Conservation (phyloP, 352 stramenopile species). For the Phytophthora quininea region DNA sequence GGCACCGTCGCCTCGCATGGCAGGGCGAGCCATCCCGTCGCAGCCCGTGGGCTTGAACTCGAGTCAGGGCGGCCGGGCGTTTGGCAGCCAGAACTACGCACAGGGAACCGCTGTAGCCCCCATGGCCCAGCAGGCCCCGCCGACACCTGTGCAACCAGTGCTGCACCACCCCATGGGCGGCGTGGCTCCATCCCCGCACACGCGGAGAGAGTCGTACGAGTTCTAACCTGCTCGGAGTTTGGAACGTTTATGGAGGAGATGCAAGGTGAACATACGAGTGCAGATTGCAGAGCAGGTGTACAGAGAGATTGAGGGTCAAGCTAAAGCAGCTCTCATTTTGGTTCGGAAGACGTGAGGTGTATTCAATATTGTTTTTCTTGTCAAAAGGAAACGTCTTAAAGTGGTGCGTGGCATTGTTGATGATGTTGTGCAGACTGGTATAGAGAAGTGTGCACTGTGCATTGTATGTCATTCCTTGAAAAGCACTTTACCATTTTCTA, state of each 20-base stretch:
- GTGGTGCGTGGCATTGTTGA: not conserved
- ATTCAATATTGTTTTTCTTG: conserved; percentile 37
- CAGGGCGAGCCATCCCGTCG: conserved; percentile 51
- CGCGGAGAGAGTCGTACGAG: conserved; percentile 44
- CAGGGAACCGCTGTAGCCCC: not conserved
- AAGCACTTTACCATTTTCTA: conserved; percentile 1
- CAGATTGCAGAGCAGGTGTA: conserved; percentile 20
- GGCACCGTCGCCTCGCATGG: conserved; percentile 47
- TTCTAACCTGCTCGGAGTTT: conserved; percentile 32
- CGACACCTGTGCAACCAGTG: conserved; percentile 29
- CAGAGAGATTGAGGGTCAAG: conserved; percentile 15
- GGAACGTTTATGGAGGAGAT: conserved; percentile 3
- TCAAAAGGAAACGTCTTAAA: conserved; percentile 6
- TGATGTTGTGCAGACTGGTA: not conserved
- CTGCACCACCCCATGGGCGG: conserved; percentile 25
- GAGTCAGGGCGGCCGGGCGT: conserved; percentile 5
- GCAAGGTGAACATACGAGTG: conserved; percentile 1
- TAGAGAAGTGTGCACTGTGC: too few species aligned
- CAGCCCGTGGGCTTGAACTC: conserved; percentile 41
- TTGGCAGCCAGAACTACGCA: conserved; percentile 30
- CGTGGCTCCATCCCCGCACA: conserved; percentile 33
- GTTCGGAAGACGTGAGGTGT: conserved; percentile 19
- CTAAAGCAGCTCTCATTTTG: conserved; percentile 27
- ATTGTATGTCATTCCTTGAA: too few species aligned
- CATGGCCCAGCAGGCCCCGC: conserved; percentile 18